phyloP scores from a whole-genome alignment of 441 rosid species.

The Pelargonium myrrhifolium region DNA sequence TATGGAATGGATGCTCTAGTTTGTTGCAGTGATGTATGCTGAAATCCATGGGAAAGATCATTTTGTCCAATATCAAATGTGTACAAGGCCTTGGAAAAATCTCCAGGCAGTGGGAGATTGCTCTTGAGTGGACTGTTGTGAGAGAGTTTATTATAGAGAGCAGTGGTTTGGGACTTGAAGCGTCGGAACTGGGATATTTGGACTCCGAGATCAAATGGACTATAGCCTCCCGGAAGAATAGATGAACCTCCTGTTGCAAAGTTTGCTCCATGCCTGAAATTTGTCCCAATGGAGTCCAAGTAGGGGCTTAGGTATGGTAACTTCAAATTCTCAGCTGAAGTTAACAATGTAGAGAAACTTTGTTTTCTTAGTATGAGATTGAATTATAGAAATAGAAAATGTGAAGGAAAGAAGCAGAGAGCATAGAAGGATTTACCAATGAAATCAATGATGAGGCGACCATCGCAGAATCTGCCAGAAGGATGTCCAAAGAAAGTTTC shows the following conservation, averaged over 20 bases:
- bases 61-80: slow-evolving; percentile 78
- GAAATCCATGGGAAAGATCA: slow-evolving; percentile 54
- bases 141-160: slow-evolving; percentile 33
- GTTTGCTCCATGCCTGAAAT: slow-evolving; percentile 57
- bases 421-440: slow-evolving; percentile 32
- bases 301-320: slow-evolving; percentile 53
- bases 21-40: slow-evolving; percentile 35
- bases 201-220: slow-evolving; percentile 60
- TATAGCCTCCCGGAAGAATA: slow-evolving; percentile 49
- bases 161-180: slow-evolving; percentile 50
- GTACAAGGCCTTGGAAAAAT: slow-evolving; percentile 61
- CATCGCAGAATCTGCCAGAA: slow-evolving; percentile 62
- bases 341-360: background rate
- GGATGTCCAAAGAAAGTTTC: slow-evolving; percentile 70
- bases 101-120: slow-evolving; percentile 53
- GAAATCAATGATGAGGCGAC: slow-evolving; percentile 69
- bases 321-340: slow-evolving; percentile 50
- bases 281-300: slow-evolving; percentile 53
- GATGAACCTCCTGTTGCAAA: slow-evolving; percentile 66
- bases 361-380: no score
- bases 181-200: slow-evolving; percentile 63
- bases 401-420: background rate
- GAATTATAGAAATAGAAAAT: no score
- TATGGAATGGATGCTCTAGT: slow-evolving; percentile 53
- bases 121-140: slow-evolving; percentile 30